These are phyloP conservation scores for Fusarium solani-melongenae DNA, from an alignment of 2,329 filamentous ascomycete species.

Conservation along the genomic window DNA sequence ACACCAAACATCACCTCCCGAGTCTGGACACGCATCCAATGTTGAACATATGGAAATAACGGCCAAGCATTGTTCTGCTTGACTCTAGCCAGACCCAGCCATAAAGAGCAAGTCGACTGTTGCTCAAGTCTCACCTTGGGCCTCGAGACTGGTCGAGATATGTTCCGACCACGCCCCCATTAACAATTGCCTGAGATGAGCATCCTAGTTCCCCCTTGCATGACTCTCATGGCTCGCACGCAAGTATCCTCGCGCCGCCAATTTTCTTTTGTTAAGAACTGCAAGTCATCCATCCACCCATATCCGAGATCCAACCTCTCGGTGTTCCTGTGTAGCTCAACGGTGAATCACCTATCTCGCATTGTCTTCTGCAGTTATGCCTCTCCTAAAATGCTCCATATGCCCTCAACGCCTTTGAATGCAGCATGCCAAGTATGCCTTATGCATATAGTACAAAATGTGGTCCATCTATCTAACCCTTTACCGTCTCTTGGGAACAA, in stretches of 20 bases:
- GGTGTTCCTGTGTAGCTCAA: background rate
- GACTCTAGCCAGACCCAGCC: background rate
- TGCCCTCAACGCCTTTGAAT: slow-evolving; percentile 38
- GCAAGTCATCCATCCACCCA: background rate
- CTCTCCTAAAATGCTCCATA: slow-evolving; percentile 3
- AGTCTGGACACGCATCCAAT: background rate
- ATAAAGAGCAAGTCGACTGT: background rate
- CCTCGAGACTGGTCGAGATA: background rate
- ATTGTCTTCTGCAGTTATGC: background rate
- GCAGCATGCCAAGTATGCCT: slow-evolving; percentile 11
- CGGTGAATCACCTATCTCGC: background rate
- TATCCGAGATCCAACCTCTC: background rate
- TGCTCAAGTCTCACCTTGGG: background rate
- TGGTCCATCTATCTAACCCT: background rate
- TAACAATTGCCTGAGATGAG: background rate
- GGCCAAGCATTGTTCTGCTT: slow-evolving; percentile 8
- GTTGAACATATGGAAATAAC: background rate
- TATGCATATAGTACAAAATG: slow-evolving; percentile 25
- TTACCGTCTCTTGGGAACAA: slow-evolving; percentile 54
- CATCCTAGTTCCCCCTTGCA: slow-evolving; percentile 22
- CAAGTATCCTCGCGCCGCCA: slow-evolving; percentile 3
- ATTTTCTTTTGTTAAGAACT: background rate
- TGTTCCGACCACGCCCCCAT: background rate
- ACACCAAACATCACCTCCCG: background rate
- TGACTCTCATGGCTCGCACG: slow-evolving; percentile 5